These are phyloP conservation scores for Syzygium aromaticum DNA, from an alignment of 345 rosid species.

Conservation along the genomic window DNA sequence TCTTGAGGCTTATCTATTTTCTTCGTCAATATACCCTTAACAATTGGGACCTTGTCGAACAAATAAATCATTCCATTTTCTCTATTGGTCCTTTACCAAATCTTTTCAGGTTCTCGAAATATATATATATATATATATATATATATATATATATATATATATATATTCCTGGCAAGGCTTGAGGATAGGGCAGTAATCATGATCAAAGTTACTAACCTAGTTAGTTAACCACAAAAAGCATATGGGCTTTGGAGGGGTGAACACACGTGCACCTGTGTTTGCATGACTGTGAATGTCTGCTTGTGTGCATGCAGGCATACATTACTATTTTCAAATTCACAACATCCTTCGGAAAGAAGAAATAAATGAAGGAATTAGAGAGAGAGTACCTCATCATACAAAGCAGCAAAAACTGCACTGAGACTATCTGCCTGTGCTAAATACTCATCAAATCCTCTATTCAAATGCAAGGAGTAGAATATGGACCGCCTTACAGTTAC, in stretches of 20 bases:
- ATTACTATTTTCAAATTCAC: neutral
- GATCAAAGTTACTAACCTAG: neutral
- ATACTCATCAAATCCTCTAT: slow-evolving; percentile 88
- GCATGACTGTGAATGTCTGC: neutral
- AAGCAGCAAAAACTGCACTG: slow-evolving; percentile 94
- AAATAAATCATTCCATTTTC: neutral
- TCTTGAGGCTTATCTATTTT: neutral
- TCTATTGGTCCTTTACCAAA: neutral
- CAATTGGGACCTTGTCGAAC: neutral
- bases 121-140: too few relatives aligned
- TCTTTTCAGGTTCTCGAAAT: neutral
- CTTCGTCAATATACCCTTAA: neutral
- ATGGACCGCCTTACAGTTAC: slow-evolving; percentile 90
- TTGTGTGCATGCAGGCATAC: neutral
- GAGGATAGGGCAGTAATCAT: neutral
- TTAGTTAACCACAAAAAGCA: neutral
- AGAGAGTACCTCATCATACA: slow-evolving; percentile 84
- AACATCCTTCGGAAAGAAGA: neutral
- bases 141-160: too few relatives aligned
- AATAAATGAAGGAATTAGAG: neutral
- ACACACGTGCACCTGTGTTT: neutral
- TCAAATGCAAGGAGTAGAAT: slow-evolving; percentile 64
- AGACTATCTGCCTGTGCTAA: slow-evolving; percentile 94
- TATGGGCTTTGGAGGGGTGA: neutral
- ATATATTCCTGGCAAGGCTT: too few relatives aligned